A percentile compares a stretch with the other conserved stretches of the same genome.
These are phyloP conservation scores for Fusarium compactum DNA, from an alignment of 2,329 filamentous ascomycete genomes.

Conservation along the genomic window DNA sequence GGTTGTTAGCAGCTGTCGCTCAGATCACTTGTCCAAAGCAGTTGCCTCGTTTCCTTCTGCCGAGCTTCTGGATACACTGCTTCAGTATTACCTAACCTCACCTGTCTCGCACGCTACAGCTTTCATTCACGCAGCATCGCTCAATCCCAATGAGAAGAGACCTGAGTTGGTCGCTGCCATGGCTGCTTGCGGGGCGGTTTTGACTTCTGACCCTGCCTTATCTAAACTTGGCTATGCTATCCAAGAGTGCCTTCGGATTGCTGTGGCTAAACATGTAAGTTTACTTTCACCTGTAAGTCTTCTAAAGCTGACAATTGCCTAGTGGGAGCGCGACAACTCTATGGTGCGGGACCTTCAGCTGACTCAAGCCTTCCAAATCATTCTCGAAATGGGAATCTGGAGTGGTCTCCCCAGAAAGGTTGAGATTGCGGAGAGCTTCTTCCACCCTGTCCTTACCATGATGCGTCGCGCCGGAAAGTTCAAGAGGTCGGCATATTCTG, in stretches of 20 bases:
- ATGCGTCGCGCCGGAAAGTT: slow-evolving; percentile 52
- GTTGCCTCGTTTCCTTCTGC: slow-evolving; percentile 56
- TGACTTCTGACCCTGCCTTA: slow-evolving; percentile 53
- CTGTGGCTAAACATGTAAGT: slow-evolving; percentile 36
- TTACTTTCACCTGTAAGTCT: fast-evolving
- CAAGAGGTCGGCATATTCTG: slow-evolving; percentile 40
- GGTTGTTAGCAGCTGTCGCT: slow-evolving; percentile 46
- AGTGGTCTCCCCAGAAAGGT: slow-evolving; percentile 54
- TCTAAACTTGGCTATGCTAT: slow-evolving; percentile 57
- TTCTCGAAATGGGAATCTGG: slow-evolving; percentile 53
- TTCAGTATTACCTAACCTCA: slow-evolving; percentile 53
- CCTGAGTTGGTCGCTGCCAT: slow-evolving; percentile 54
- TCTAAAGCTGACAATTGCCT: neutral
- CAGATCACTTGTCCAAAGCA: slow-evolving; percentile 42
- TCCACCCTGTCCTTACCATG: slow-evolving; percentile 54
- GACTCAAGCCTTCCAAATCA: slow-evolving; percentile 52
- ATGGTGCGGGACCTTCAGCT: slow-evolving; percentile 49
- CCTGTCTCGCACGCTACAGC: slow-evolving; percentile 46
- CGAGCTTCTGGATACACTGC: slow-evolving; percentile 54
- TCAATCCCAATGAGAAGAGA: slow-evolving; percentile 52
- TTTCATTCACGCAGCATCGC: slow-evolving; percentile 54
- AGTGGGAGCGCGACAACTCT: slow-evolving; percentile 53
- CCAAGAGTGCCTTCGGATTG: slow-evolving; percentile 51
- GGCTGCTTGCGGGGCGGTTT: slow-evolving; percentile 53
- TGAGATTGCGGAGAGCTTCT: slow-evolving; percentile 56